phyloP scores from a whole-genome alignment of 495 filamentous ascomycete species.

The Neurospora africana region DNA sequence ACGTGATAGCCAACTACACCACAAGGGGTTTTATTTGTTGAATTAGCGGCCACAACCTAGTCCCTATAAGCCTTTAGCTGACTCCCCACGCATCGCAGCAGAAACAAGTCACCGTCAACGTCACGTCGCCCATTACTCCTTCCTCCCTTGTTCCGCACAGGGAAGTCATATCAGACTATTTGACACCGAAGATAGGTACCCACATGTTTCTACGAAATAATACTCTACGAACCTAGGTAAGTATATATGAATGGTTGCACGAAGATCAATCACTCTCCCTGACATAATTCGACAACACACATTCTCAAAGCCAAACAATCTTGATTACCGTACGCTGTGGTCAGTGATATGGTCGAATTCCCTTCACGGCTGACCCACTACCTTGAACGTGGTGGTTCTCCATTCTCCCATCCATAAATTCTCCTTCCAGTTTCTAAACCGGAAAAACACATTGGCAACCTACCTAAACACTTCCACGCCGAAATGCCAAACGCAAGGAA shows the following conservation, averaged over 20 bases:
- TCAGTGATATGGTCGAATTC: neutral
- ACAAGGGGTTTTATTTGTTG: neutral
- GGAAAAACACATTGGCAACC: no score
- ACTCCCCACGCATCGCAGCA: no score
- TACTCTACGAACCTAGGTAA: no score
- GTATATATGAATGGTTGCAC: no score
- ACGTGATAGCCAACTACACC: neutral
- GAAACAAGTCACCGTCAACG: no score
- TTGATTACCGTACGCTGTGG: neutral
- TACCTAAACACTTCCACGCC: neutral
- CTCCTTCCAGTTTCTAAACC: neutral
- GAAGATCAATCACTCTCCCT: no score
- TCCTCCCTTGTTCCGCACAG: no score
- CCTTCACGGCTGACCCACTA: neutral
- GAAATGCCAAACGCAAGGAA: neutral
- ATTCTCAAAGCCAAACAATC: neutral
- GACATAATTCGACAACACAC: no score
- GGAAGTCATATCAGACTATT: no score
- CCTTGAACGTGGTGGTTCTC: neutral
- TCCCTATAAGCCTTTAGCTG: neutral
- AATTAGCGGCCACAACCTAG: accelerated
- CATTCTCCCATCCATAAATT: neutral
- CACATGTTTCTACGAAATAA: no score
- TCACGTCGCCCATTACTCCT: no score
- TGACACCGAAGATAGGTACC: no score